A percentile compares a stretch with the other conserved stretches of the same genome.
phyloP scores from a whole-genome alignment of 352 stramenopile species.

The Globisporangium abappressorium region DNA sequence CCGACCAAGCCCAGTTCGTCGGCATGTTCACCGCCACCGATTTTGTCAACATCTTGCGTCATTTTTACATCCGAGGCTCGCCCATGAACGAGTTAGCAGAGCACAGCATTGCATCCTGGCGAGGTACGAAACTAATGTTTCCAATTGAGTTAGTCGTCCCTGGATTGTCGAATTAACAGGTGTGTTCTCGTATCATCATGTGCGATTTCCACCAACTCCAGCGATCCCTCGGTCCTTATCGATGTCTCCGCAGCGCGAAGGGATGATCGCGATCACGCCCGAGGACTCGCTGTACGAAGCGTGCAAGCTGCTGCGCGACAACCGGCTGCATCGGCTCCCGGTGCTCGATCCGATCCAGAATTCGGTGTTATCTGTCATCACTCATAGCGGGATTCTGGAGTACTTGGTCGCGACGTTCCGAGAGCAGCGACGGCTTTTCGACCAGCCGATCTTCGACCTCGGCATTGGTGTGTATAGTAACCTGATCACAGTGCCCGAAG shows the following conservation, averaged over 20 bases:
- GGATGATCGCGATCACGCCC: conserved; percentile 82
- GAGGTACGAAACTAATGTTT: conserved; percentile 33
- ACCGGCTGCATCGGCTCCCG: conserved; percentile 92
- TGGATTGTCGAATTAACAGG: background rate
- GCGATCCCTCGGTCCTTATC: conserved; percentile 85
- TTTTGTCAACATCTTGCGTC: conserved; percentile 97
- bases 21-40: conserved; percentile 97
- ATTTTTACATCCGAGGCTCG: conserved; percentile 91
- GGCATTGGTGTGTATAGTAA: conserved; percentile 94
- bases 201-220: conserved; percentile 23
- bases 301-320: conserved; percentile 83
- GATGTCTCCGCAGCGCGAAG: conserved; percentile 52
- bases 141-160: background rate
- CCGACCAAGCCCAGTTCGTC: conserved; percentile 93
- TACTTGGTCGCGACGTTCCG: conserved; percentile 96
- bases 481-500: conserved; percentile 90
- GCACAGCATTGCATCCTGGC: conserved; percentile 84
- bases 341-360: conserved; percentile 92
- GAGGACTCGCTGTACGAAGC: conserved; percentile 90
- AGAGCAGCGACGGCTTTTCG: conserved; percentile 95
- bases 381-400: conserved; percentile 93
- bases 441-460: conserved; percentile 95
- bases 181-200: background rate
- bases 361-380: conserved; percentile 92
- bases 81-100: conserved; percentile 88